These are phyloP conservation scores for Alnus rubra DNA, from an alignment of 306 rosid species.

Conservation along the genomic window DNA sequence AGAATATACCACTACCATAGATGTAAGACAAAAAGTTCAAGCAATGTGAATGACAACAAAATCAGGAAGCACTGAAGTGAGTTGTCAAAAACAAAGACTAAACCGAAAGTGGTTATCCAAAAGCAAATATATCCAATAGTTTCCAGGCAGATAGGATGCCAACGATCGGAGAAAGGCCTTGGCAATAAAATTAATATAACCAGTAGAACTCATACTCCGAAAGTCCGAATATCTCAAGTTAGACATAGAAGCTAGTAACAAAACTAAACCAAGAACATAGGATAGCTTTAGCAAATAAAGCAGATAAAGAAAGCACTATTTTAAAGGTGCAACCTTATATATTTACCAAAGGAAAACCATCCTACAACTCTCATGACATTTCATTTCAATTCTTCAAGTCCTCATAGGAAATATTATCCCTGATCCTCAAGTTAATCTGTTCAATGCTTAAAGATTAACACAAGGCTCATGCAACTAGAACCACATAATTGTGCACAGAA, in stretches of 20 bases:
- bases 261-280: not conserved
- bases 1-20: slow-evolving; percentile 19
- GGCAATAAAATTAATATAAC: not conserved
- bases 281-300: not conserved
- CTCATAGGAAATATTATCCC: not conserved
- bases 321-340: not conserved
- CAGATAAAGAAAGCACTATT: not conserved
- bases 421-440: not conserved
- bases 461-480: not conserved
- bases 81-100: not conserved
- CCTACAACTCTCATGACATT: not conserved
- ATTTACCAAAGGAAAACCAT: not conserved
- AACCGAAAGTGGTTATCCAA: not conserved
- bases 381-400: not conserved
- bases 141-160: not conserved
- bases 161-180: not conserved
- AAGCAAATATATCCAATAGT: not conserved
- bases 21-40: slow-evolving; percentile 9
- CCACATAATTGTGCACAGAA: not conserved
- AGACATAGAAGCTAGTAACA: not conserved
- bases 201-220: not conserved
- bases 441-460: not conserved
- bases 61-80: slow-evolving; percentile 15
- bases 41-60: slow-evolving; percentile 4
- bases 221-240: not conserved